Percentiles rank a stretch among this genome's conserved stretches.
These are phyloP conservation scores for Exophiala phaeomuriformis DNA, from an alignment of 2,329 filamentous ascomycete genomes.

Conservation along the genomic window DNA sequence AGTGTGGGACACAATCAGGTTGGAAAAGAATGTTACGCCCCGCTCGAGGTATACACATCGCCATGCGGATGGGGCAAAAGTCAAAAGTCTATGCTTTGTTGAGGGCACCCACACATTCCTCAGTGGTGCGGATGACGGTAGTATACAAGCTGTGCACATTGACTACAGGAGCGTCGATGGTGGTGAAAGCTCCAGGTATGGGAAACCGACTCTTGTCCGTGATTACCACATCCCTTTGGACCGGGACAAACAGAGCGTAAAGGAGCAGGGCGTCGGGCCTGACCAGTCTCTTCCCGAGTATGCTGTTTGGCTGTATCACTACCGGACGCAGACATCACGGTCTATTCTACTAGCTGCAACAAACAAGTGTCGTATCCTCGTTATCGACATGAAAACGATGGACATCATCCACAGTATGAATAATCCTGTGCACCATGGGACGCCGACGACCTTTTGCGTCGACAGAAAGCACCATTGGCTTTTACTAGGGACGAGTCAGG, in stretches of 20 bases:
- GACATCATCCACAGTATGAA: conserved; percentile 67
- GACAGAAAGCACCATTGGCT: conserved; percentile 85
- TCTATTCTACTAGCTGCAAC: conserved; percentile 85
- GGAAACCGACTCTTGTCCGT: conserved; percentile 66
- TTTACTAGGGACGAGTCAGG: conserved; percentile 82
- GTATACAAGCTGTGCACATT: conserved; percentile 82
- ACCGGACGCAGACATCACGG: conserved; percentile 62
- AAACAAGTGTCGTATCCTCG: conserved; percentile 73
- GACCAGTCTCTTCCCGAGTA: conserved; percentile 52
- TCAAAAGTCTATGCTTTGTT: conserved; percentile 80
- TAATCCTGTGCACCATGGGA: conserved; percentile 86
- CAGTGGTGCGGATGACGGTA: conserved; percentile 83
- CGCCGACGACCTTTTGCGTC: conserved; percentile 82
- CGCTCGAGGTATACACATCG: conserved; percentile 79
- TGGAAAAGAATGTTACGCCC: conserved; percentile 86
- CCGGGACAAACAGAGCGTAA: conserved; percentile 58
- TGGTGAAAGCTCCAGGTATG: conserved; percentile 62
- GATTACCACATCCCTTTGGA: conserved; percentile 64
- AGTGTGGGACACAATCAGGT: conserved; percentile 82
- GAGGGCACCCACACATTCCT: conserved; percentile 92
- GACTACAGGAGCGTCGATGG: conserved; percentile 53
- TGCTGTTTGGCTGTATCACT: conserved; percentile 88
- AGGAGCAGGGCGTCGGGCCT: conserved; percentile 70
- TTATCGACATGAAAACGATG: conserved; percentile 84
- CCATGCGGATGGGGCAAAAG: conserved; percentile 62